Conservation (phyloP, 1,284 basidiomycete genomes). For the Ganoderma resinaceum region DNA sequence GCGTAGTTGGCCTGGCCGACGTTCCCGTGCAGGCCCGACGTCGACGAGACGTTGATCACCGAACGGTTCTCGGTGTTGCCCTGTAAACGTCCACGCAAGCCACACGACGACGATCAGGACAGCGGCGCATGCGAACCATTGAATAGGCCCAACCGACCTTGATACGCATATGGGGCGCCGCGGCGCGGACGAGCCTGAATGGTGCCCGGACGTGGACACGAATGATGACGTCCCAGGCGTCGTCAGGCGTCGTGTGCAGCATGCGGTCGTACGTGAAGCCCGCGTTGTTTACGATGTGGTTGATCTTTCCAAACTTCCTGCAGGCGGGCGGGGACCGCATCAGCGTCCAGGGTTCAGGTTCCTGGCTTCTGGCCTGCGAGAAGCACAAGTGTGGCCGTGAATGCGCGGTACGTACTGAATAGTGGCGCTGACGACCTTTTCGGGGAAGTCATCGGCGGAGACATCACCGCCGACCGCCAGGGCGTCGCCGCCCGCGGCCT, state of each 20-base stretch:
- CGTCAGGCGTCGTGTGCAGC: slow-evolving; percentile 88
- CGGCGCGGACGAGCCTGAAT: slow-evolving; percentile 84
- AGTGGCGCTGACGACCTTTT: slow-evolving; percentile 79
- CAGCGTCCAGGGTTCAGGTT: neutral
- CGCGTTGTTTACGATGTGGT: slow-evolving; percentile 89
- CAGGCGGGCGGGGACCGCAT: neutral
- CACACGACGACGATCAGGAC: neutral
- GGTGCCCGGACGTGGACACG: slow-evolving; percentile 86
- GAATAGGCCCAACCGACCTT: slow-evolving; percentile 56
- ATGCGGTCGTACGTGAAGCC: slow-evolving; percentile 91
- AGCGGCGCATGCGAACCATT: neutral
- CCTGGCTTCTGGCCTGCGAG: neutral
- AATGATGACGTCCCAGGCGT: slow-evolving; percentile 82
- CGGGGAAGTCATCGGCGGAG: slow-evolving; percentile 82
- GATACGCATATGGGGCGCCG: slow-evolving; percentile 85
- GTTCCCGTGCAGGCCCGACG: slow-evolving; percentile 81
- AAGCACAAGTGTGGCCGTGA: neutral
- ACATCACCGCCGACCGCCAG: slow-evolving; percentile 80
- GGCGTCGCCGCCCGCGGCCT: slow-evolving; percentile 73
- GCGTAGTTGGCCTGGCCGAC: slow-evolving; percentile 89
- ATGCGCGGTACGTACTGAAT: slow-evolving; percentile 60
- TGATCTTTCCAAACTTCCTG: slow-evolving; percentile 82
- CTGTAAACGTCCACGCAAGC: slow-evolving; percentile 20
- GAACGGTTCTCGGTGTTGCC: slow-evolving; percentile 70
- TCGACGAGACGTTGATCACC: slow-evolving; percentile 81